These are phyloP conservation scores for Pseudomassariella vexata DNA, from an alignment of 2,329 filamentous ascomycete genomes.

Conservation along the genomic window DNA sequence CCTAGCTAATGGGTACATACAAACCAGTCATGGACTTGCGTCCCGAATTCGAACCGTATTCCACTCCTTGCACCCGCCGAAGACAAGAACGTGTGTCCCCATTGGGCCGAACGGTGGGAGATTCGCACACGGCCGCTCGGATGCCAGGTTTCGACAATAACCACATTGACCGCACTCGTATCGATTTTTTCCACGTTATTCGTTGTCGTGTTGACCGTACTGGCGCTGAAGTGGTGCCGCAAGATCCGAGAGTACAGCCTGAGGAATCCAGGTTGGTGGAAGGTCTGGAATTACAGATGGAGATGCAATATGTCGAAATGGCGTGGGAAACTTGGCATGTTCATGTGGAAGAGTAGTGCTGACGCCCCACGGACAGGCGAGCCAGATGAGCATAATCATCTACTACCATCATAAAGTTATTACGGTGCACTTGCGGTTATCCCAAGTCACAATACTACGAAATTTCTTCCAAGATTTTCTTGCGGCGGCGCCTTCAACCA, in stretches of 20 bases:
- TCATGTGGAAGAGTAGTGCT: too few species aligned
- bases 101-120: conserved; percentile 39
- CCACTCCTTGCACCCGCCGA: conserved; percentile 45
- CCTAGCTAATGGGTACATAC: not conserved
- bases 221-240: conserved; percentile 7
- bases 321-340: too few species aligned
- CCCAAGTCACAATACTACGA: too few species aligned
- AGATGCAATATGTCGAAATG: too few species aligned
- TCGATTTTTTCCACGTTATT: conserved; percentile 23
- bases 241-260: conserved; percentile 7
- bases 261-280: conserved; percentile 21
- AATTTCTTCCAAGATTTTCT: too few species aligned
- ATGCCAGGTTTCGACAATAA: conserved; percentile 32
- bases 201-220: conserved; percentile 14
- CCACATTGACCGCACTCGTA: conserved; percentile 25
- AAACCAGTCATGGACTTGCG: conserved; percentile 48
- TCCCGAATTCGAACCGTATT: conserved; percentile 41
- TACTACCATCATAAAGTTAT: conserved; percentile 13
- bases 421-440: too few species aligned
- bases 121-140: conserved; percentile 27
- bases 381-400: conserved; percentile 11
- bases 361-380: too few species aligned
- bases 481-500: conserved; percentile 59
- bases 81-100: conserved; percentile 45
- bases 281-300: too few species aligned